Evolutionary conservation across 768 basidiomycete genomes (phyloP).

Genomic region (Butyriboletus loyo): DNA sequence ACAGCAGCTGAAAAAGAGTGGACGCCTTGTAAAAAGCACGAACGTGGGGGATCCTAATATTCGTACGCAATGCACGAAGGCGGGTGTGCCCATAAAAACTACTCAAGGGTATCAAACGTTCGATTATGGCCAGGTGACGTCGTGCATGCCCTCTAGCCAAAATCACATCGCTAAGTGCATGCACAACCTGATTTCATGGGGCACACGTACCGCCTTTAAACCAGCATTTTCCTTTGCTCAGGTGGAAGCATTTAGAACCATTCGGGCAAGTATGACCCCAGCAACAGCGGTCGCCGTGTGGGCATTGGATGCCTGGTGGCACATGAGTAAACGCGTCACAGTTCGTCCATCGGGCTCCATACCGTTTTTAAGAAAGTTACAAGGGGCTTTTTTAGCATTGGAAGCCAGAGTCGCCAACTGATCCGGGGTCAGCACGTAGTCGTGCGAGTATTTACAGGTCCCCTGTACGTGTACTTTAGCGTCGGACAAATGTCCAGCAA

Average conservation of each 20-base stretch:
- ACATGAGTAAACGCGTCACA: slow-evolving; percentile 2
- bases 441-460: slow-evolving; percentile 82
- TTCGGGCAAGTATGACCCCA: slow-evolving; percentile 85
- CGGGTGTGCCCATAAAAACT: background rate
- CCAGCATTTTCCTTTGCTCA: slow-evolving; percentile 82
- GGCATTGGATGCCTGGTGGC: slow-evolving; percentile 60
- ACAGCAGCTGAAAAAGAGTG: slow-evolving; percentile 17
- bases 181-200: background rate
- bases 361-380: slow-evolving; percentile 83
- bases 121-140: slow-evolving; percentile 14
- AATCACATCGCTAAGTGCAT: slow-evolving; percentile 1
- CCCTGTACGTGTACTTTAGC: slow-evolving; percentile 35
- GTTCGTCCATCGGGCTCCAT: slow-evolving; percentile 5
- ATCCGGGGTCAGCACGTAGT: slow-evolving; percentile 67
- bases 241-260: slow-evolving; percentile 64
- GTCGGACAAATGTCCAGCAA: slow-evolving; percentile 11
- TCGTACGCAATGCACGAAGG: background rate
- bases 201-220: slow-evolving; percentile 65
- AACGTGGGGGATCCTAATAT: slow-evolving; percentile 9
- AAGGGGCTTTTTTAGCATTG: slow-evolving; percentile 83
- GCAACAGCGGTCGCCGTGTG: slow-evolving; percentile 73
- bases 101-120: slow-evolving; percentile 21
- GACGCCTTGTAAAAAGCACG: slow-evolving; percentile 26
- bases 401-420: slow-evolving; percentile 67
- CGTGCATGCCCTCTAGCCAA: slow-evolving; percentile 42